Evolutionary conservation across 2,329 filamentous ascomycete species (phyloP).

Genomic region (Hirsutella rhossiliensis): DNA sequence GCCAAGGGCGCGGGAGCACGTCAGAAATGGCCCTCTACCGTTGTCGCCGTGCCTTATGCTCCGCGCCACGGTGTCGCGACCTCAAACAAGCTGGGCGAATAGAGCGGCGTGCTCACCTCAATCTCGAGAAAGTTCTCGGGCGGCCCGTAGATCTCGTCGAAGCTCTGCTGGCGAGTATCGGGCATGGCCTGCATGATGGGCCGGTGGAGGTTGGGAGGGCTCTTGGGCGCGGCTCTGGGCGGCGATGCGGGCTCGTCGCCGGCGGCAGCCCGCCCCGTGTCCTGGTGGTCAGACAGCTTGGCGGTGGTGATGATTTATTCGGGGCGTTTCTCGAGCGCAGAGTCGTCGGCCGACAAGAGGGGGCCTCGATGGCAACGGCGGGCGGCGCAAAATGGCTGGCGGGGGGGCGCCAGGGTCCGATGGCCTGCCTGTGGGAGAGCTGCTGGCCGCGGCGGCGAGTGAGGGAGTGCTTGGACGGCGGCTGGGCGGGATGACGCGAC

Average conservation of each 20-base stretch:
- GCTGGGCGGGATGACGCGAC: no score
- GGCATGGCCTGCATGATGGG: conserved; percentile 55
- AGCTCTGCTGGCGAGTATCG: conserved; percentile 77
- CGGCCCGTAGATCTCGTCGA: conserved; percentile 97
- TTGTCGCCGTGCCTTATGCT: no score
- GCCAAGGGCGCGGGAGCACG: conserved; percentile 3
- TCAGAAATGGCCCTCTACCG: not conserved
- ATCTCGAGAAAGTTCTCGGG: conserved; percentile 99
- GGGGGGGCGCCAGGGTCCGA: no score
- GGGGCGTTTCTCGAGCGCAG: not conserved
- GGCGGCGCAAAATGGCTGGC: no score
- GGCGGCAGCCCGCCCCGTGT: conserved; percentile 17
- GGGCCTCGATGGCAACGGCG: not conserved
- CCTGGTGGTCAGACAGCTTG: conserved; percentile 31
- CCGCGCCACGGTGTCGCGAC: no score
- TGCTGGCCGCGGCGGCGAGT: no score
- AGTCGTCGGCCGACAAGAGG: not conserved
- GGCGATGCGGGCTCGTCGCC: conserved; percentile 7
- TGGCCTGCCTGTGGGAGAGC: no score
- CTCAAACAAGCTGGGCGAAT: no score
- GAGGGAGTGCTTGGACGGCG: no score
- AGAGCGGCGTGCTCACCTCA: conserved; percentile 46
- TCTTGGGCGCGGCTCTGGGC: conserved; percentile 13
- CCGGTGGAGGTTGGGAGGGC: conserved; percentile 25
- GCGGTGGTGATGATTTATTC: no score